Percentiles rank a stretch among this genome's conserved stretches.
Conservation (phyloP, 768 basidiomycete species). For the Collybia sp. region DNA sequence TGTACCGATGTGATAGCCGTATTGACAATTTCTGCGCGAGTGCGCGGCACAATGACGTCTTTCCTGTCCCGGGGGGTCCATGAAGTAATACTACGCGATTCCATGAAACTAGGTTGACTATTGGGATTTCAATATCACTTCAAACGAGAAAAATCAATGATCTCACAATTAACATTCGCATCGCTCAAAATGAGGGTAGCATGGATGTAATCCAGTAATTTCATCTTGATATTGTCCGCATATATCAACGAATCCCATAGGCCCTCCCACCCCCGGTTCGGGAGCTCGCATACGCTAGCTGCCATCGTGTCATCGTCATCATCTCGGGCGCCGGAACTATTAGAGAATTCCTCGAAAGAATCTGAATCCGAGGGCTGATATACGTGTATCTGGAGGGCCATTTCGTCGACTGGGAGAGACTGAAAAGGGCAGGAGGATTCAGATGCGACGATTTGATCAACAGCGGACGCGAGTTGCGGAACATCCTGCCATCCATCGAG, state of each 20-base stretch:
- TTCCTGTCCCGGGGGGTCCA: slow-evolving; percentile 97
- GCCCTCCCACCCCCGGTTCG: slow-evolving; percentile 80
- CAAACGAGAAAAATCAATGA: slow-evolving; percentile 7
- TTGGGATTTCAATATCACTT: slow-evolving; percentile 4
- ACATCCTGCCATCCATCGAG: slow-evolving; percentile 80
- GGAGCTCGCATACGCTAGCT: slow-evolving; percentile 86
- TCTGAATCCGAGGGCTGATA: slow-evolving; percentile 77
- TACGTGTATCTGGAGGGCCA: slow-evolving; percentile 76
- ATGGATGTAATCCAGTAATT: slow-evolving; percentile 90
- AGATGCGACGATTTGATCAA: slow-evolving; percentile 72
- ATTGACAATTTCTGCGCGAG: slow-evolving; percentile 94
- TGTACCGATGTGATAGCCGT: slow-evolving; percentile 77
- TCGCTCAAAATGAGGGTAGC: slow-evolving; percentile 93
- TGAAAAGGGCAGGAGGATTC: slow-evolving; percentile 61
- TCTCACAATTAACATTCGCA: slow-evolving; percentile 76
- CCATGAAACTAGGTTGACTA: slow-evolving; percentile 91
- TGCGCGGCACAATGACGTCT: slow-evolving; percentile 92
- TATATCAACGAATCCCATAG: slow-evolving; percentile 94
- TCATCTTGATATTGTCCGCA: slow-evolving; percentile 74
- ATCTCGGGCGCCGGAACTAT: slow-evolving; percentile 41
- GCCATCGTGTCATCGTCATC: slow-evolving; percentile 82
- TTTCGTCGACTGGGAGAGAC: slow-evolving; percentile 50
- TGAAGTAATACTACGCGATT: slow-evolving; percentile 93
- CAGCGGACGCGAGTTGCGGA: slow-evolving; percentile 62
- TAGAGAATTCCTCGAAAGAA: slow-evolving; percentile 69